phyloP scores from a whole-genome alignment of 2,329 filamentous ascomycete species.

The Aspergillus bombycis region DNA sequence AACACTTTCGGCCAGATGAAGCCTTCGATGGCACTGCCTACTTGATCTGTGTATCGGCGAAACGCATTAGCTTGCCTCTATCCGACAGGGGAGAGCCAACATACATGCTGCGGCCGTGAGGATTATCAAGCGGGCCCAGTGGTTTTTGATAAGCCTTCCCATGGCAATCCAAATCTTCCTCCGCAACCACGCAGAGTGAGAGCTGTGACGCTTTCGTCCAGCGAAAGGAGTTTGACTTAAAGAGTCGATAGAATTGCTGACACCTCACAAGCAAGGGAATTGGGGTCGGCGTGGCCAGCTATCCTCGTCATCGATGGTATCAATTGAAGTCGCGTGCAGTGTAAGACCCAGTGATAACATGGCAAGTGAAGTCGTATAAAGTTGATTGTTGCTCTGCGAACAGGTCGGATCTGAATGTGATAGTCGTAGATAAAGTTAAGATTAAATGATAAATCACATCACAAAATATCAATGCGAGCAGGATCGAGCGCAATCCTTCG shows the following conservation, averaged over 20 bases:
- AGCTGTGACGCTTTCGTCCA: conserved; percentile 26
- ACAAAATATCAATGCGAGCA: conserved; percentile 14
- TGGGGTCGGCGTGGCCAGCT: neutral
- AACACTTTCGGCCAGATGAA: conserved; percentile 99
- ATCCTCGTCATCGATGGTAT: neutral
- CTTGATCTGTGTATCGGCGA: conserved; percentile 68
- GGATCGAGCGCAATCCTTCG: conserved; percentile 3
- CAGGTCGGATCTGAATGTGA: neutral
- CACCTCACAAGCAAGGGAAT: neutral
- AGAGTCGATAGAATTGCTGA: neutral
- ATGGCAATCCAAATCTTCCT: conserved; percentile 53
- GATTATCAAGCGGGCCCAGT: conserved; percentile 94
- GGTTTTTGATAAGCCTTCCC: conserved; percentile 99
- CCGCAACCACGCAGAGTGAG: neutral
- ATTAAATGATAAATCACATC: conserved; percentile 18
- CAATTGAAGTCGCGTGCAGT: neutral
- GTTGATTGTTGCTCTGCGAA: neutral
- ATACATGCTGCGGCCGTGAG: conserved; percentile 79
- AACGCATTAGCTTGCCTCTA: conserved; percentile 15
- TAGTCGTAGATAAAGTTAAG: conserved; percentile 9
- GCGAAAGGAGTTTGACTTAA: conserved; percentile 25
- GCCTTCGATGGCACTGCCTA: conserved; percentile 77
- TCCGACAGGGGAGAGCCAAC: conserved; percentile 23
- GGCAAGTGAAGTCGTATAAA: neutral
- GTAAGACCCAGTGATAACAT: neutral